Evolutionary conservation across 305 asterid genomes (phyloP), one percentile per base, ranked within the genome.

Genomic region (Fraxinus sp.): DNA sequence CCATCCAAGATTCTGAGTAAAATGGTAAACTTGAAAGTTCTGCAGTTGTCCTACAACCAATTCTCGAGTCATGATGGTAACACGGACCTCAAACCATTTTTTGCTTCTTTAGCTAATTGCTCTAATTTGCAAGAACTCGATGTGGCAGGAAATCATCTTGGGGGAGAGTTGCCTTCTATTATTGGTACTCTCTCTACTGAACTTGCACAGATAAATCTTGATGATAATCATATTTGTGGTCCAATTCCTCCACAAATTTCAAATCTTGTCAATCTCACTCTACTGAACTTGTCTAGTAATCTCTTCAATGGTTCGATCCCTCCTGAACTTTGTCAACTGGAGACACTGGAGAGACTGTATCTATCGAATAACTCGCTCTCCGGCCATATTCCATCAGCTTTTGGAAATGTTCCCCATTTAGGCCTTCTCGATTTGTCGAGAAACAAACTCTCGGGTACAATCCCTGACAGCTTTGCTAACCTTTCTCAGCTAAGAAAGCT

Each of bases 391-490:
- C 97, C 97, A 1, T 43, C 91, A 0, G 81, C 79, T 57, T 85
- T 94, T 26, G 98, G 98, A 4, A 49, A 89, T 64, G 86, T 89
- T 87, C 83, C 88, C 3, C 97, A 92, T 88, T 85, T 94, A 80
- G 97, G 97, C 43, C 97, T 93, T 72, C 90, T 95, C 4, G 98
- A 95, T 84, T 82, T 92, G 82, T 95, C 98, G 4, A 90, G 82
- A 75, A 95, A 95, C 93, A 88, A 84, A 62, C 95, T 95, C 26
- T 84, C 92, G 0, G 95, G 97, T 28, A 77, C 89, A 3, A 93
- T 95, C 79, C 98, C 98, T 0, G 91, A 93, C 43, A 86, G 83
- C 80, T 91, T 93, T 64, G 89, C 93, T 11, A 89, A 89, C 77
- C 95, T 92, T 22, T 35, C 86, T 22, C 98, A 93, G 88, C 88